Conservation (phyloP, 306 rosid genomes). For the Acacia crassicarpa region DNA sequence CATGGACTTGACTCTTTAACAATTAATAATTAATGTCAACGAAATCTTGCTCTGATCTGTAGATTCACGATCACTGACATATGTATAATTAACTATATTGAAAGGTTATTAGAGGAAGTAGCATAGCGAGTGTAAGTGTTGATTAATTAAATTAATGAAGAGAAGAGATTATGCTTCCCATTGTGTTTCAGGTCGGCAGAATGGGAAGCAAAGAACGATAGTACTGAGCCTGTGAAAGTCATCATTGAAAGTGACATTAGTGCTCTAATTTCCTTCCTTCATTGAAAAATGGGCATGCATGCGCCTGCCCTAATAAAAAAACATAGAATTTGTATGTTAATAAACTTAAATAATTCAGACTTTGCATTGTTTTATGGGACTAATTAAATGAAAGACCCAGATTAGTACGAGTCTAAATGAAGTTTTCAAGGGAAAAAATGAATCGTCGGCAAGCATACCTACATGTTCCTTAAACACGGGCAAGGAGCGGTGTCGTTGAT, state of each 20-base stretch:
- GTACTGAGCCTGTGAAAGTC: slow-evolving; percentile 10
- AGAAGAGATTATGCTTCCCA: slow-evolving; percentile 16
- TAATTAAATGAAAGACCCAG: background rate
- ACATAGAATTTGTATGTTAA: no score
- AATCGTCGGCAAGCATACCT: background rate
- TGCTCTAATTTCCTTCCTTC: slow-evolving; percentile 5
- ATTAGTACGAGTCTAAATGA: background rate
- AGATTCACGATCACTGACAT: background rate
- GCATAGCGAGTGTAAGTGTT: background rate
- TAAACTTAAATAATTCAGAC: background rate
- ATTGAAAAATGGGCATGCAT: background rate
- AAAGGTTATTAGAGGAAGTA: background rate
- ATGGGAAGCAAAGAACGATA: slow-evolving; percentile 6
- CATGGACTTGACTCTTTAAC: background rate
- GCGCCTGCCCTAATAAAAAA: background rate
- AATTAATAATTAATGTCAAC: background rate
- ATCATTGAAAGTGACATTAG: slow-evolving; percentile 31
- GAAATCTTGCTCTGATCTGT: background rate
- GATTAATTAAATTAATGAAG: background rate
- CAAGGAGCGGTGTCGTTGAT: background rate
- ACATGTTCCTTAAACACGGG: background rate
- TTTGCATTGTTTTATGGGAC: background rate
- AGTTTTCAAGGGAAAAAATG: background rate
- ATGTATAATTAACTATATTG: background rate
- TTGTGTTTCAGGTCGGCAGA: slow-evolving; percentile 13